Base-by-base conservation (phyloP, 1,139 yeast genomes). In the Magnusiomyces fungicola region DNA sequence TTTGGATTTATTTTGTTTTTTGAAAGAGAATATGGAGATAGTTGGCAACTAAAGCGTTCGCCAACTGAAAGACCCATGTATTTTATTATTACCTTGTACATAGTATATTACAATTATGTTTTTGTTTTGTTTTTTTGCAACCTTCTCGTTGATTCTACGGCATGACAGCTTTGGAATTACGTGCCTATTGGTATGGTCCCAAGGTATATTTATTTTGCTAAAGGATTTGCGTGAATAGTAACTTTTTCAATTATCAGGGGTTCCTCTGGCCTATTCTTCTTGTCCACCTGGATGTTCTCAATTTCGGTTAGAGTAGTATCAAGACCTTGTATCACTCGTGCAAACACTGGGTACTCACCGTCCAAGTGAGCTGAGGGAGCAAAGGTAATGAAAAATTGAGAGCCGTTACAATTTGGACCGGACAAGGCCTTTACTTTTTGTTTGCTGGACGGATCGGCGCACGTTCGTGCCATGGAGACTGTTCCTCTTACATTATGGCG, bases 271-370 rank as follows among this genome's bases (percentile, higher is more conserved):
- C 69, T 65, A 47, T 67, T 67, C 54, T 69, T 67, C 48, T 63
- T 65, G 50, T 68, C 73, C 2, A 72, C 75, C 10, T 64, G 57
- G 0, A 67, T 62, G 0, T 53, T 50, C 53, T 75, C 78, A 32
- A 78, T 55, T 40, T n/a, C n/a, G n/a, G n/a, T n/a, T n/a, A n/a
- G n/a, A n/a, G n/a, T n/a, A n/a, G n/a, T n/a, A n/a, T n/a, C n/a
- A n/a, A n/a, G n/a, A n/a, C n/a, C n/a, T n/a, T n/a, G n/a, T n/a
- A 78, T 65, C 7, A 78, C 68, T 53, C 71, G 74, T 1, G 83
- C 85, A 61, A 80, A 78, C 0, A 79, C 75, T 14, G 81, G 80
- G 56, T 78, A 79, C 46, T 69, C 68, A 2, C 81, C 81, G 60
- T 80, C 80, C 51, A 81, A 65, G 55, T 70, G 68, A 47, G 14